A percentile compares a stretch with the other conserved stretches of the same genome.
Conservation (phyloP, 2,329 filamentous ascomycete species). For the Trichoderma gracile region DNA sequence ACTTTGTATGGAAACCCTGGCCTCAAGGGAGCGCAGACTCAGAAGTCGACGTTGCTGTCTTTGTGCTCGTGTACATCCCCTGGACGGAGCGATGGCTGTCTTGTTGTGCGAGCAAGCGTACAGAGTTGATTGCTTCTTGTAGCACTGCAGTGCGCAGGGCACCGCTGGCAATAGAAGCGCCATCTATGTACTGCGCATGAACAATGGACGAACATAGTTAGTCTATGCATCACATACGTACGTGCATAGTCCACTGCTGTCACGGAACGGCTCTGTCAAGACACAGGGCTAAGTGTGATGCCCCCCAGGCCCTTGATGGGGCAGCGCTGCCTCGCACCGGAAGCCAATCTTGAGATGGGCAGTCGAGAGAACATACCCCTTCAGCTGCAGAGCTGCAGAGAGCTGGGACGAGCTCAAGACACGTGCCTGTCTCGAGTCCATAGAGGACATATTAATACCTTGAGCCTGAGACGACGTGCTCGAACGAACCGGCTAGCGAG, state of each 20-base stretch:
- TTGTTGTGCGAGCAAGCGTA: neutral
- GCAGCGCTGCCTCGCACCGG: no score
- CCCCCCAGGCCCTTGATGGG: no score
- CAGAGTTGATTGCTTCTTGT: no score
- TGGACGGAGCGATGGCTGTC: neutral
- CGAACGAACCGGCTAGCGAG: neutral
- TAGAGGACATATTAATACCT: neutral
- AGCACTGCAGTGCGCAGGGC: neutral
- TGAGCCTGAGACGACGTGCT: neutral
- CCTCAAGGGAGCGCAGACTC: neutral
- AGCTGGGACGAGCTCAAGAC: neutral
- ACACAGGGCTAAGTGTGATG: no score
- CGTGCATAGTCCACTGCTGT: neutral
- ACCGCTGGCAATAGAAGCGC: neutral
- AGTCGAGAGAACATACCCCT: no score
- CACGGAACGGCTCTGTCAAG: neutral
- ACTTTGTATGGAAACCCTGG: neutral
- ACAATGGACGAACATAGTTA: neutral
- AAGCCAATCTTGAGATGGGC: no score
- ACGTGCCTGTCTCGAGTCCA: neutral
- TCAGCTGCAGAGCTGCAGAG: neutral
- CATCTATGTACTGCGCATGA: slow-evolving; percentile 10
- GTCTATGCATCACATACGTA: slow-evolving; percentile 18
- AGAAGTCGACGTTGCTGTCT: neutral
- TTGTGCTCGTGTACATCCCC: neutral